A percentile compares a stretch with the other conserved stretches of the same genome.
Evolutionary conservation across 257 asterid genomes (phyloP).

Genomic region (Fraxinus americana): DNA sequence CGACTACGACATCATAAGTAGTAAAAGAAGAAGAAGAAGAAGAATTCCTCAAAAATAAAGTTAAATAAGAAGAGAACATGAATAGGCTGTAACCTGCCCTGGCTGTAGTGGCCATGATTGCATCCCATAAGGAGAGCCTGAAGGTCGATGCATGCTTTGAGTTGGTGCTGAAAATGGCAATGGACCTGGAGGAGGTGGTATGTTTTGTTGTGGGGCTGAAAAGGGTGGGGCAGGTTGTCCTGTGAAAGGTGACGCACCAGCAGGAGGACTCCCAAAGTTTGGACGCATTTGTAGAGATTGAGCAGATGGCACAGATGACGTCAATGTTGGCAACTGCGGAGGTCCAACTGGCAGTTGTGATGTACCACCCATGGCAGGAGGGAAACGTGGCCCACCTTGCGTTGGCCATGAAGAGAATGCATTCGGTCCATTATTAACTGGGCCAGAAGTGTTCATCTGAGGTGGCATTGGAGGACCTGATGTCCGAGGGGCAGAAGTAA

Average conservation of each 20-base stretch:
- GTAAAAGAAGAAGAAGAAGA: neutral
- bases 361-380: constrained; percentile 58
- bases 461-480: constrained; percentile 56
- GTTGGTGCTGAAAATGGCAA: constrained; percentile 65
- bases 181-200: constrained; percentile 70
- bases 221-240: constrained; percentile 72
- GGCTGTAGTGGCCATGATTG: constrained; percentile 80
- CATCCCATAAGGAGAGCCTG: constrained; percentile 71
- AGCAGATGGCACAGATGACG: constrained; percentile 47
- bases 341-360: constrained; percentile 63
- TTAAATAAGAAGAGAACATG: neutral
- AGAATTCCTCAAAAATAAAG: neutral
- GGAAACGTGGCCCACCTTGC: constrained; percentile 62
- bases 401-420: constrained; percentile 30
- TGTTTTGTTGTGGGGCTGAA: constrained; percentile 52
- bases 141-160: constrained; percentile 55
- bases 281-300: constrained; percentile 69
- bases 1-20: neutral
- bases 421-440: constrained; percentile 74
- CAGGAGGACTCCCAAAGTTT: constrained; percentile 77
- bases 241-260: constrained; percentile 55
- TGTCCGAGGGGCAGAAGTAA: constrained; percentile 47
- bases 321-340: constrained; percentile 51
- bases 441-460: constrained; percentile 40
- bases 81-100: constrained; percentile 59